phyloP scores from a whole-genome alignment of 768 basidiomycete species.

The Collybia sp. region DNA sequence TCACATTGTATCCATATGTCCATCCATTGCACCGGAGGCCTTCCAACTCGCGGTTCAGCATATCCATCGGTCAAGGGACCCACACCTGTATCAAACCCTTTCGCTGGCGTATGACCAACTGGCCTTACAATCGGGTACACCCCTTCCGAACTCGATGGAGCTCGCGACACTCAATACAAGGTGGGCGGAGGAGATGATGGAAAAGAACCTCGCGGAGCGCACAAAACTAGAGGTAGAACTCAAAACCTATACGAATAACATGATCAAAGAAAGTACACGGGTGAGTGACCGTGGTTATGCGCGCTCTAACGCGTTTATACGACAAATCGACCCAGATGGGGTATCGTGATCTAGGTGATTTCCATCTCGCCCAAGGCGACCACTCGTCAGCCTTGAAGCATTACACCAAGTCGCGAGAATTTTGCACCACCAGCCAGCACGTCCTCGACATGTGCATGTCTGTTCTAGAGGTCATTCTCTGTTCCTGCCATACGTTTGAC shows the following conservation, averaged over 20 bases:
- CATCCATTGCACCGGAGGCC: slow-evolving; percentile 68
- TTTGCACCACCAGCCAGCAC: slow-evolving; percentile 85
- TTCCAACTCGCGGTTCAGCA: slow-evolving; percentile 61
- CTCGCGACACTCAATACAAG: slow-evolving; percentile 52
- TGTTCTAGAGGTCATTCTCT: slow-evolving; percentile 58
- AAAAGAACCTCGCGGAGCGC: slow-evolving; percentile 67
- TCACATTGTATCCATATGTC: slow-evolving; percentile 60
- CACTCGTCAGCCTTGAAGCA: slow-evolving; percentile 68
- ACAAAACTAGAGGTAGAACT: slow-evolving; percentile 90
- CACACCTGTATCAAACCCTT: slow-evolving; percentile 48
- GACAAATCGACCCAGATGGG: slow-evolving; percentile 60
- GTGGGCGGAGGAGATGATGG: slow-evolving; percentile 69
- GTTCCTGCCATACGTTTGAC: slow-evolving; percentile 1
- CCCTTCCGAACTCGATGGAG: slow-evolving; percentile 41
- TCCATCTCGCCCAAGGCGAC: slow-evolving; percentile 72
- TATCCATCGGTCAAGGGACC: slow-evolving; percentile 67
- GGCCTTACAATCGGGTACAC: slow-evolving; percentile 14
- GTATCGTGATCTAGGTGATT: slow-evolving; percentile 82
- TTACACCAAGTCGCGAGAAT: slow-evolving; percentile 90
- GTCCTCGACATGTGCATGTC: slow-evolving; percentile 92
- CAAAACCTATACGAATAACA: slow-evolving; percentile 91
- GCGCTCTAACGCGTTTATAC: not conserved
- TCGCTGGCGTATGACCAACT: slow-evolving; percentile 52
- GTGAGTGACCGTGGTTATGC: slow-evolving; percentile 37
- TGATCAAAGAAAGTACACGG: slow-evolving; percentile 98